Percentiles rank a stretch among this genome's conserved stretches.
Evolutionary conservation across 129 eudicot species (phyloP).

Genomic region (Scalesia atractyloides): DNA sequence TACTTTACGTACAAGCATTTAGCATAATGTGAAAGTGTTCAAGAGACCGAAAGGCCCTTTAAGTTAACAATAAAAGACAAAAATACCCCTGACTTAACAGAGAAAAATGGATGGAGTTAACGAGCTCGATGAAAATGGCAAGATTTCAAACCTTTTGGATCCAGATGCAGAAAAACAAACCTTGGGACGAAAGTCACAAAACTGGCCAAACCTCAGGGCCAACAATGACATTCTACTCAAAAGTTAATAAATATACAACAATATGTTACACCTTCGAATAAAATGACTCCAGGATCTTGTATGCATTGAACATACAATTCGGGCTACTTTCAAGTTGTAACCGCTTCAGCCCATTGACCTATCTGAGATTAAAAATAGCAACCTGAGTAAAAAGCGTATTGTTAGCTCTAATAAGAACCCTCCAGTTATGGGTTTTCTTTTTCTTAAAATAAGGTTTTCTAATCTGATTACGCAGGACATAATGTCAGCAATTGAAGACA

Average conservation of each 20-base stretch:
- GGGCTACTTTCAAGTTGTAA: background rate
- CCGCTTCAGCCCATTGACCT: background rate
- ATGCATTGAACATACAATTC: background rate
- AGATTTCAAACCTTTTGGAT: too few species aligned
- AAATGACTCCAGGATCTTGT: background rate
- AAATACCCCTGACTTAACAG: too few species aligned
- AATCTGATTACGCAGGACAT: conserved; percentile 50
- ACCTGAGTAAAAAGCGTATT: background rate
- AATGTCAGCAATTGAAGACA: conserved; percentile 70
- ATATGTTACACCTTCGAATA: background rate
- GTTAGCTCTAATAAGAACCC: background rate
- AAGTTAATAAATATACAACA: background rate
- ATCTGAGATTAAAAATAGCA: background rate
- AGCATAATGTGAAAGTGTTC: too few species aligned
- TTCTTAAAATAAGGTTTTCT: conserved; percentile 14
- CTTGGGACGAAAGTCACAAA: too few species aligned
- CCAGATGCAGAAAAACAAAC: too few species aligned
- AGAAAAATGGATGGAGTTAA: too few species aligned
- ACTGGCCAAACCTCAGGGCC: too few species aligned
- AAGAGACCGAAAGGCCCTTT: too few species aligned
- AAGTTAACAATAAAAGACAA: too few species aligned
- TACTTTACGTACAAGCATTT: too few species aligned
- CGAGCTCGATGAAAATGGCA: too few species aligned
- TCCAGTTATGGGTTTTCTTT: background rate
- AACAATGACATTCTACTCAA: background rate